A percentile compares a stretch with the other conserved stretches of the same genome.
Conservation (phyloP, 192 early-diverging fungal genomes). For the Diversispora epigaea region DNA sequence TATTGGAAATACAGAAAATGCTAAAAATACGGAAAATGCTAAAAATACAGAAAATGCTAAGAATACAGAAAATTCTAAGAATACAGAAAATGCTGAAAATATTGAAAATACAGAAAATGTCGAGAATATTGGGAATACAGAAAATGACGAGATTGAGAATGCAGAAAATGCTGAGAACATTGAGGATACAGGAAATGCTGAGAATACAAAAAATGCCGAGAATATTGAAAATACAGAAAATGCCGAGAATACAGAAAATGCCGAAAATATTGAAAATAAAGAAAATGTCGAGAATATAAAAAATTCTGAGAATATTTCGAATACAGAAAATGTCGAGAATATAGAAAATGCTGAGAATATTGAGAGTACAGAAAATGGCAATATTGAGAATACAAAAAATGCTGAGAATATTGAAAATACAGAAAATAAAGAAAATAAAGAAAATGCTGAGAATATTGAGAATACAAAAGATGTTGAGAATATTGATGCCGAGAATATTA, state of each 20-base stretch:
- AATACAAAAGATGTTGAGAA: not conserved
- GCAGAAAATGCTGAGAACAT: not conserved
- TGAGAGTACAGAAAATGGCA: not conserved
- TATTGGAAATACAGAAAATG: not conserved
- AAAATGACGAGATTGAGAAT: not conserved
- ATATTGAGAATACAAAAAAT: too few species aligned
- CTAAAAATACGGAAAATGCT: too few species aligned
- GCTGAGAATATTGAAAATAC: too few species aligned
- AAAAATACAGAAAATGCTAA: not conserved
- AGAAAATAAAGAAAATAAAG: not conserved
- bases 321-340: too few species aligned
- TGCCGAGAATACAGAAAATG: too few species aligned
- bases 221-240: too few species aligned
- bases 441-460: not conserved
- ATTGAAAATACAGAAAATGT: constrained; percentile 27
- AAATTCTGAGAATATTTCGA: too few species aligned
- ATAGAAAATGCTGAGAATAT: not conserved
- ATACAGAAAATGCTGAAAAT: not conserved
- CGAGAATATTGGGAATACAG: not conserved
- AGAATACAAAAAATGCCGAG: not conserved
- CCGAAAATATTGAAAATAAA: too few species aligned
- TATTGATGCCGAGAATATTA: too few species aligned
- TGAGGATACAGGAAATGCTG: not conserved
- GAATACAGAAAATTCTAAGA: not conserved
- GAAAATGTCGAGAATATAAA: too few species aligned